Base-by-base conservation (phyloP, 176 grass and related monocot species). In the Sorghum bicolor region DNA sequence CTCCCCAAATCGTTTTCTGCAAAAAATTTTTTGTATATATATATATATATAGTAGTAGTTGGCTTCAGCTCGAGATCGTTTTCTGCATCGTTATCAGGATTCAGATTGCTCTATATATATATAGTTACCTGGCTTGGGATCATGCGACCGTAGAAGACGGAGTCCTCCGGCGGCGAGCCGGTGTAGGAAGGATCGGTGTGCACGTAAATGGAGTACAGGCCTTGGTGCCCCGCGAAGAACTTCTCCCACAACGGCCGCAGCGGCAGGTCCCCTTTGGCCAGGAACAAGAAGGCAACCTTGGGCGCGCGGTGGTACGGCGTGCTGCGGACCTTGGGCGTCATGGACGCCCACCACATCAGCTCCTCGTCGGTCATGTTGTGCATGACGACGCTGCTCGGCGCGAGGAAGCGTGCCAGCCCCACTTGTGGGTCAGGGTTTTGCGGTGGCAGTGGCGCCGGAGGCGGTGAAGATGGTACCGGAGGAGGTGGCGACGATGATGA, bases 281-380 rank as follows among this genome's bases (percentile, higher is more conserved):
- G 86, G 87, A 97, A 97, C 84, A 97, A 2, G 84, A 97, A 97
- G 12, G 95, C 92, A 3, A 94, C 72, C 86, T 94, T 97, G 9
- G 85, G 86, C 73, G 73, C 76, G 76, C 58, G 72, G 7, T 43
- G 61, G 83, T 80, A 83, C 52, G 83, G 79, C 57, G 62, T 44
- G 78, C 37, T 45, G 14, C 9, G 25, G 34, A 74, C 57, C 80
- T 83, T 91, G 10, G 92, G 92, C 77, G 33, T 76, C 81, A 94
- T 83, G 53, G 92, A 91, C 73, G 92, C 92, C 81, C 75, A 84
- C 89, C 86, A 94, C 0, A 86, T 34, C 48, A 94, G 86, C 74
- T 94, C 88, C 29, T 84, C 88, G 80, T 91, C 92, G 9, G 67
- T 88, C 88, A 94, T 94, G 85, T 74, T 88, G 82, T 88, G 88